Base-by-base conservation (phyloP, 2,329 filamentous ascomycete species). In the Fusarium sp. region DNA sequence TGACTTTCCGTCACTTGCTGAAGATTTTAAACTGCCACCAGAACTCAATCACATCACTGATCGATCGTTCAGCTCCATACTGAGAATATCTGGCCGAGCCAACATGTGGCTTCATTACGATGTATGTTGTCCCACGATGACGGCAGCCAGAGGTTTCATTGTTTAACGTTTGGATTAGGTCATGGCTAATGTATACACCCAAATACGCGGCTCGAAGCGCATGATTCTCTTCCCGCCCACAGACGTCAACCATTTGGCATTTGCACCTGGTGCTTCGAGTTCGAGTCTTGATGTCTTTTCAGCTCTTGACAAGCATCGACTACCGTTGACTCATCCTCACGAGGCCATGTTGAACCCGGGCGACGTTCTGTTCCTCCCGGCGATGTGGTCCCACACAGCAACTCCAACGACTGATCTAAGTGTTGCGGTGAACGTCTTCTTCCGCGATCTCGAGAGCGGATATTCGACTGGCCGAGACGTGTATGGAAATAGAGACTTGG, bases 41-140 rank as follows among this genome's bases (percentile, higher is more conserved):
- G 83, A 89, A 65, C 82, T 97, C 10, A 78, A 79, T 0, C 82
- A 87, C 36, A 89, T 93, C 5, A 77, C 76, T 6, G 82, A 90
- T n/a, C 89, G 89, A 66, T 79, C 88, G 4, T 94, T 97, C 77
- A 95, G 92, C 77, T 95, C 93, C 3, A 91, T 94, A 0, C 81
- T 97, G 27, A 88, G 94, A 18, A 90, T 97, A 64, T 95, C 92
- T 5, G 93, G 93, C 1, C 89, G 89, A 2, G 92, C 95, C 11
- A 92, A 90, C 41, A 93, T 97, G 88, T 97, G 95, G 94, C 84
- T 97, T 34, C 94, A 97, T 79, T 97, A 96, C 82, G 93, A 97
- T 80, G 90, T 92, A 78, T 80, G 85, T 79, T 8, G 43, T n/a
- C 30, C 23, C 39, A 52, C 41, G 37, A 56, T 23, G 18, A 4